phyloP scores from a whole-genome alignment of 202 grass and related monocot species.

The Zoysia matrella region DNA sequence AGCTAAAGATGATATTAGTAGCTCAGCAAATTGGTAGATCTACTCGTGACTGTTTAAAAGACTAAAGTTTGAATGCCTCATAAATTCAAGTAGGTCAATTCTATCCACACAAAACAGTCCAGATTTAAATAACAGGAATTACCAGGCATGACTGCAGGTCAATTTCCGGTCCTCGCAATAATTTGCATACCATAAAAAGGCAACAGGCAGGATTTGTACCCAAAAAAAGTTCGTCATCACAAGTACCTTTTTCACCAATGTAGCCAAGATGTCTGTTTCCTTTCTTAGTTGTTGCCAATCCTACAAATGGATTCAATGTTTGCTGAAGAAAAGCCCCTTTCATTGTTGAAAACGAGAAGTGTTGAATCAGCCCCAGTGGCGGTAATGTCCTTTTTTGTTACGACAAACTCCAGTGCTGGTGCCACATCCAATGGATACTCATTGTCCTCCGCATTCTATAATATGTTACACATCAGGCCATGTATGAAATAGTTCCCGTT shows the following conservation, averaged over 20 bases:
- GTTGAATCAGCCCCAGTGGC: slow-evolving; percentile 41
- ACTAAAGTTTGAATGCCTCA: too few relatives aligned
- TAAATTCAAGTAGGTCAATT: too few relatives aligned
- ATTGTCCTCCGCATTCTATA: slow-evolving; percentile 80
- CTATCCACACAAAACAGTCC: too few relatives aligned
- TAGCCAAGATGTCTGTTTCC: slow-evolving; percentile 57
- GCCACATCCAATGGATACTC: slow-evolving; percentile 50
- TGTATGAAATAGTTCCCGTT: background rate
- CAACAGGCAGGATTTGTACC: too few relatives aligned
- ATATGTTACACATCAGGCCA: background rate
- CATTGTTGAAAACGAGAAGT: slow-evolving; percentile 74
- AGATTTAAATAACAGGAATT: too few relatives aligned
- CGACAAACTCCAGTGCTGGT: slow-evolving; percentile 63
- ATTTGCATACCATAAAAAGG: too few relatives aligned
- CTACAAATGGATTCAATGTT: slow-evolving; percentile 79
- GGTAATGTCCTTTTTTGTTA: slow-evolving; percentile 60
- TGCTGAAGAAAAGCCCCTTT: slow-evolving; percentile 51
- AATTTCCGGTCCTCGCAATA: too few relatives aligned
- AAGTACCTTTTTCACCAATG: slow-evolving; percentile 79
- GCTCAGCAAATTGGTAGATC: too few relatives aligned
- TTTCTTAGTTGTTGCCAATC: slow-evolving; percentile 70
- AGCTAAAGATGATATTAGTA: too few relatives aligned
- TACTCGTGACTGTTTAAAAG: too few relatives aligned
- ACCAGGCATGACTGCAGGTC: too few relatives aligned
- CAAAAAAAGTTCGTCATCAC: too few relatives aligned